Conservation (phyloP, 2,329 filamentous ascomycete genomes). For the Lachnellula willkommii region DNA sequence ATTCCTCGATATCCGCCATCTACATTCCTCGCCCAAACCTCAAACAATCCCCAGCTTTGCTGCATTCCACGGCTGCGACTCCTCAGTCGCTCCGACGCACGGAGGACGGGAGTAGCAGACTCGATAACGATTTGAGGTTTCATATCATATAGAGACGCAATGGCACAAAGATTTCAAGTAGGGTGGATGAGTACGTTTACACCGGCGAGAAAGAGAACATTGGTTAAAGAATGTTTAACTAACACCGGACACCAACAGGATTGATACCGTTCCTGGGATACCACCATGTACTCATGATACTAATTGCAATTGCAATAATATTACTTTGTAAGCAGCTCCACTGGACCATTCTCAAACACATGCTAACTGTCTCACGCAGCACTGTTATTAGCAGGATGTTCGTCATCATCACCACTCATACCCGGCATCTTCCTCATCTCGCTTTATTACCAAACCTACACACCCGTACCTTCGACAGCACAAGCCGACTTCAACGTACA, state of each 20-base stretch:
- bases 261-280: slow-evolving; percentile 66
- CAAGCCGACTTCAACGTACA: slow-evolving; percentile 89
- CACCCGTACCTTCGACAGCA: slow-evolving; percentile 72
- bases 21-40: slow-evolving; percentile 17
- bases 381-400: slow-evolving; percentile 87
- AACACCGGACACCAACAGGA: slow-evolving; percentile 37
- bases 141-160: background rate
- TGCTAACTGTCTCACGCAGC: slow-evolving; percentile 47
- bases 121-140: slow-evolving; percentile 7
- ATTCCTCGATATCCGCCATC: slow-evolving; percentile 11
- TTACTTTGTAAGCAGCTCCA: slow-evolving; percentile 69
- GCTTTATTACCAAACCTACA: slow-evolving; percentile 85
- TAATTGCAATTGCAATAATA: slow-evolving; percentile 91
- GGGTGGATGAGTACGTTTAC: slow-evolving; percentile 30
- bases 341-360: slow-evolving; percentile 13
- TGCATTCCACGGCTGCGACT: slow-evolving; percentile 31
- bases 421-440: slow-evolving; percentile 96
- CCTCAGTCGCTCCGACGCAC: slow-evolving; percentile 28
- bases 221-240: background rate
- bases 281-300: slow-evolving; percentile 91
- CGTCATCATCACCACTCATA: slow-evolving; percentile 90
- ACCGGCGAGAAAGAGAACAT: background rate
- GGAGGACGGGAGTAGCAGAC: slow-evolving; percentile 32
- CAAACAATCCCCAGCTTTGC: slow-evolving; percentile 20
- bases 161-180: slow-evolving; percentile 25